phyloP scores from a whole-genome alignment of 257 asterid species.

The Henckelia pumila region DNA sequence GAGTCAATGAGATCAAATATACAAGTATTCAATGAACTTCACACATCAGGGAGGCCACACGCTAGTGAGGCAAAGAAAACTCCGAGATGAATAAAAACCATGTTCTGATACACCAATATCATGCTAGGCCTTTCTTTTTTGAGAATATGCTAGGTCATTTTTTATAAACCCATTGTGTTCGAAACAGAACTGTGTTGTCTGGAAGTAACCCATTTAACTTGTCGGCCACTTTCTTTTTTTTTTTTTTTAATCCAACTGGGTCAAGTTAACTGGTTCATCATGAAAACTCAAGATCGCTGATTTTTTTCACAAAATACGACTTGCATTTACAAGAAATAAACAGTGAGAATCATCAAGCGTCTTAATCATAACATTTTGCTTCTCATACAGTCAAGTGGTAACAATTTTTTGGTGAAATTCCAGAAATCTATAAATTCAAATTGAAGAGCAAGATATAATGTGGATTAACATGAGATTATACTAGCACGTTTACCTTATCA shows the following conservation, averaged over 20 bases:
- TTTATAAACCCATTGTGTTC: not conserved
- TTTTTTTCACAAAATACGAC: not conserved
- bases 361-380: not conserved
- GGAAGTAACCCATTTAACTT: too few relatives aligned
- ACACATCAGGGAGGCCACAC: not conserved
- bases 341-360: not conserved
- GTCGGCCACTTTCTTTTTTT: too few relatives aligned
- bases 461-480: slow-evolving; percentile 16
- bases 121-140: too few relatives aligned
- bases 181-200: not conserved
- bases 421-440: not conserved
- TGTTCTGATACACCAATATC: not conserved
- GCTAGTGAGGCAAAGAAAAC: not conserved
- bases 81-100: not conserved
- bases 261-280: not conserved
- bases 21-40: not conserved
- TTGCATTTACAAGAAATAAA: not conserved
- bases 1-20: too few relatives aligned
- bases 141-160: not conserved
- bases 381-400: not conserved
- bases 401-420: not conserved
- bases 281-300: not conserved
- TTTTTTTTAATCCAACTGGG: not conserved
- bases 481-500: slow-evolving; percentile 47
- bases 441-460: not conserved